Conservation (phyloP, 2,329 filamentous ascomycete genomes). For the Claviceps pusilla region DNA sequence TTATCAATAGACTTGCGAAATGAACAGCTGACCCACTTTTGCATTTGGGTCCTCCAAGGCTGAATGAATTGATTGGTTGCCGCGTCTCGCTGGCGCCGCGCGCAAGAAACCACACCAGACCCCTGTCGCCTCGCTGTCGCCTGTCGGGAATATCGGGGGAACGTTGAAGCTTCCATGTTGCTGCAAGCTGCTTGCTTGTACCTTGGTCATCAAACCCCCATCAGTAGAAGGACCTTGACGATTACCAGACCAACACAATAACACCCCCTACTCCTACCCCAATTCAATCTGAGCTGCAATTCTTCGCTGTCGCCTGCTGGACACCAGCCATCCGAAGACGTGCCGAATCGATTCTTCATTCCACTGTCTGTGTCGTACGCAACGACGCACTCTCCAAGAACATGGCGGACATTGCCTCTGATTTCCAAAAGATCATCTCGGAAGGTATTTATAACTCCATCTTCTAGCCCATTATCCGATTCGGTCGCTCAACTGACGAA, state of each 20-base stretch:
- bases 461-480: background rate
- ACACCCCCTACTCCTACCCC: too few relatives aligned
- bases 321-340: background rate
- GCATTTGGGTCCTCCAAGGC: background rate
- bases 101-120: background rate
- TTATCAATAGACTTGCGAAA: constrained; percentile 25
- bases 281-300: too few relatives aligned
- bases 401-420: constrained; percentile 30
- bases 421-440: constrained; percentile 42
- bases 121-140: too few relatives aligned
- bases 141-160: too few relatives aligned
- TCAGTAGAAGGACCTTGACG: too few relatives aligned
- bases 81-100: background rate
- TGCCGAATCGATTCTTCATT: background rate
- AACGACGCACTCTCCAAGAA: constrained; percentile 5
- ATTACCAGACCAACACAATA: too few relatives aligned
- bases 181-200: too few relatives aligned
- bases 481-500: background rate
- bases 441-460: constrained; percentile 24
- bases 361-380: background rate
- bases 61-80: constrained; percentile 1
- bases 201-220: too few relatives aligned
- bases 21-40: too few relatives aligned
- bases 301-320: too few relatives aligned
- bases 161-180: too few relatives aligned